Conservation (phyloP, 1,139 yeast genomes). For the Candida labiduridarum region DNA sequence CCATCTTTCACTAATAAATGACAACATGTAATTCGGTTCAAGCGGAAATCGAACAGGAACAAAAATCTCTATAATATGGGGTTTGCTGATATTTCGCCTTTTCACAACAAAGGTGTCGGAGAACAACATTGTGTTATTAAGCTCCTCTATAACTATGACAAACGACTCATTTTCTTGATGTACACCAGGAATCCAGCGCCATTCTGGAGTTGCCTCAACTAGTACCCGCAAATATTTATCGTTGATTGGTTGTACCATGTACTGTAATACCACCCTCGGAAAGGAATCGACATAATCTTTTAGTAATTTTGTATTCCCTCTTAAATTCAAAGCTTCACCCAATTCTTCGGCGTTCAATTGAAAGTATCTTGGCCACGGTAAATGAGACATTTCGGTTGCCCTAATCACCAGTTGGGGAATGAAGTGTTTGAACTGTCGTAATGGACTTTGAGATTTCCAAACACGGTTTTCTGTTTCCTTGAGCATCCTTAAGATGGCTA, state of each 20-base stretch:
- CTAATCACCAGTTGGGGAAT: slow-evolving; percentile 72
- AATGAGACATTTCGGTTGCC: slow-evolving; percentile 76
- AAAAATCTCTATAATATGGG: slow-evolving; percentile 65
- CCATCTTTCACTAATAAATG: slow-evolving; percentile 83
- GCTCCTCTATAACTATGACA: slow-evolving; percentile 74
- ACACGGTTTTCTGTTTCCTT: slow-evolving; percentile 79
- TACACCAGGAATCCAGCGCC: slow-evolving; percentile 69
- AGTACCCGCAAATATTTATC: slow-evolving; percentile 65
- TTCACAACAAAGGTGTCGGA: slow-evolving; percentile 57
- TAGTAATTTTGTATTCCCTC: slow-evolving; percentile 63
- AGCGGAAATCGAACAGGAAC: slow-evolving; percentile 59
- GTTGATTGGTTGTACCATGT: slow-evolving; percentile 77
- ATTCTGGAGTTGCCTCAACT: slow-evolving; percentile 67
- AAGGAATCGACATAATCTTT: slow-evolving; percentile 67
- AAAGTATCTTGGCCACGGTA: slow-evolving; percentile 83
- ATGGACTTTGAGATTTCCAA: slow-evolving; percentile 87
- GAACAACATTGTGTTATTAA: slow-evolving; percentile 79
- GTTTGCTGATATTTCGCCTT: slow-evolving; percentile 49
- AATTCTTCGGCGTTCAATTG: slow-evolving; percentile 71
- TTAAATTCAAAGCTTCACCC: slow-evolving; percentile 79
- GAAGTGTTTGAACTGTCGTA: slow-evolving; percentile 70
- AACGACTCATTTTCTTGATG: slow-evolving; percentile 74
- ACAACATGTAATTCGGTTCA: slow-evolving; percentile 78
- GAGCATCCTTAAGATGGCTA: slow-evolving; percentile 68
- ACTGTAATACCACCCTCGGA: slow-evolving; percentile 63